These are phyloP conservation scores for Crithidia sp. DNA, from an alignment of 208 protist genomes.

Conservation along the genomic window DNA sequence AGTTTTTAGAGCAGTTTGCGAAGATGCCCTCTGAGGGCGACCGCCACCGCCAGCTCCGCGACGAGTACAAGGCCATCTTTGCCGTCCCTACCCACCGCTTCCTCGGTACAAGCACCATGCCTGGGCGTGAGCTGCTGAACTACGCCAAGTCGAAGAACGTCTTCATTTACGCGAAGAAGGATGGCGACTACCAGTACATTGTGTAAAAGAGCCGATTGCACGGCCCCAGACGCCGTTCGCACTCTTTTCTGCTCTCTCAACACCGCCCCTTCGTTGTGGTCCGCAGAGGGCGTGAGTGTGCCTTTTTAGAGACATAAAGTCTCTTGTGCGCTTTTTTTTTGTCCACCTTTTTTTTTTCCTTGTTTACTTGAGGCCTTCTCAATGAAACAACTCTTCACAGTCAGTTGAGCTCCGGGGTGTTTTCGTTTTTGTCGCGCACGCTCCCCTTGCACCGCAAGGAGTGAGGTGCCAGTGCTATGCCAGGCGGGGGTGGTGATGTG, in stretches of 20 bases:
- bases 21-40: slow-evolving; percentile 74
- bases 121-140: slow-evolving; percentile 77
- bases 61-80: slow-evolving; percentile 62
- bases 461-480: too few species aligned
- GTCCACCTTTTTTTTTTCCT: background rate
- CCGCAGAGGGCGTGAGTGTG: too few species aligned
- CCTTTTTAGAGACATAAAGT: too few species aligned
- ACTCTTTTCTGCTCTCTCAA: too few species aligned
- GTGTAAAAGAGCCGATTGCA: slow-evolving; percentile 23
- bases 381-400: background rate
- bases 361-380: background rate
- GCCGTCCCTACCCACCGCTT: slow-evolving; percentile 71
- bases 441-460: background rate
- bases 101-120: slow-evolving; percentile 68
- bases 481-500: too few species aligned
- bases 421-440: background rate
- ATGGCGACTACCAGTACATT: slow-evolving; percentile 67
- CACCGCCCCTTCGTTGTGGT: too few species aligned
- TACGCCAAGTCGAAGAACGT: slow-evolving; percentile 82
- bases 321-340: too few species aligned
- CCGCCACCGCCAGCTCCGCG: slow-evolving; percentile 76
- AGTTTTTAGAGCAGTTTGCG: slow-evolving; percentile 75
- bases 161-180: slow-evolving; percentile 85
- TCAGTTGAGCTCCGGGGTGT: background rate
- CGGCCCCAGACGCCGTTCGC: too few species aligned